A percentile compares a stretch with the other conserved stretches of the same genome.
Conservation (phyloP, 2,329 filamentous ascomycete genomes). For the Daldinia sp. region DNA sequence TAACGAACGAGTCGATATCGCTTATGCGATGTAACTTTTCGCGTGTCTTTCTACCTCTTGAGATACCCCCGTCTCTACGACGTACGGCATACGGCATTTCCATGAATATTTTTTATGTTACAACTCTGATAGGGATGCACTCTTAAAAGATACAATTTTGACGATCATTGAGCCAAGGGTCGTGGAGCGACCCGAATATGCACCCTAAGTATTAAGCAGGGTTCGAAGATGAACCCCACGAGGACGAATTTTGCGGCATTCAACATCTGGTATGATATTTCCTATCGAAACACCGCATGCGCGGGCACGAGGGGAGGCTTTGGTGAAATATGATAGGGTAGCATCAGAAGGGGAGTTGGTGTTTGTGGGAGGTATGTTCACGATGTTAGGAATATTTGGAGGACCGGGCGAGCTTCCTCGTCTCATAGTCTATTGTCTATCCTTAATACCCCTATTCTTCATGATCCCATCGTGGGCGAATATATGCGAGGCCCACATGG, state of each 20-base stretch:
- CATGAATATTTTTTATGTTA: conserved; percentile 22
- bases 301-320: conserved; percentile 9
- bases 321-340: conserved; percentile 20
- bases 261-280: conserved; percentile 12
- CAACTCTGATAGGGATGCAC: conserved; percentile 10
- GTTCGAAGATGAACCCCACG: conserved; percentile 1
- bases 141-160: conserved; percentile 19
- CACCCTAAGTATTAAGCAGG: background rate
- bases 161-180: conserved; percentile 20
- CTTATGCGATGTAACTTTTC: conserved; percentile 25
- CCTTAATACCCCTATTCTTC: conserved; percentile 33
- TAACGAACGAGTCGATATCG: conserved; percentile 9
- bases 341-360: conserved; percentile 28
- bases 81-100: conserved; percentile 16
- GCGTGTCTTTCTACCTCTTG: conserved; percentile 20
- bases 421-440: conserved; percentile 28
- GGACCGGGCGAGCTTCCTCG: conserved; percentile 22
- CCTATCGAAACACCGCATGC: conserved; percentile 10
- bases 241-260: conserved; percentile 4
- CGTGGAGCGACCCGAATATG: conserved; percentile 3
- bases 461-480: conserved; percentile 9
- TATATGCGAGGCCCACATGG: conserved; percentile 11
- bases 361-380: conserved; percentile 26
- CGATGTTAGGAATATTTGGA: conserved; percentile 37
- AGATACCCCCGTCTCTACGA: conserved; percentile 37